Evolutionary conservation across 768 basidiomycete species (phyloP).

Genomic region (Termitomyces sp.): DNA sequence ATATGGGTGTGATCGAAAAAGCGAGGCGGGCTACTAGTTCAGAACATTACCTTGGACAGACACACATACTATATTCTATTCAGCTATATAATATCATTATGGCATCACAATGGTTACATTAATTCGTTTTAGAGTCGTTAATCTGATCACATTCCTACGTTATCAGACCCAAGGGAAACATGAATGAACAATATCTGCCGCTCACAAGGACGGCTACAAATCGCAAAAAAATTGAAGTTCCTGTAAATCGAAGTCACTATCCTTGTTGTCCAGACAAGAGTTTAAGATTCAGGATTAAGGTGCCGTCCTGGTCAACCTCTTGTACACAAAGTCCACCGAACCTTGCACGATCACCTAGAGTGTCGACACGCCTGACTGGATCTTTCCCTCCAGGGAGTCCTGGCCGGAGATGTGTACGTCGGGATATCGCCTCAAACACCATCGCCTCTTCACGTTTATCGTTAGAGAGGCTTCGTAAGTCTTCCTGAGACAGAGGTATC

Average conservation of each 20-base stretch:
- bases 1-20: conserved; percentile 63
- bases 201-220: neutral
- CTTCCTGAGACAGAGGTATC: neutral
- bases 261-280: neutral
- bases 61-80: neutral
- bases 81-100: neutral
- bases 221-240: neutral
- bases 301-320: neutral
- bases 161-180: neutral
- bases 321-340: conserved; percentile 2
- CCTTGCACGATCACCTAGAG: neutral
- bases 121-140: neutral
- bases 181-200: neutral
- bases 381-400: neutral
- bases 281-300: neutral
- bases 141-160: neutral
- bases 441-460: neutral
- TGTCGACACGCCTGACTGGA: neutral
- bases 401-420: neutral
- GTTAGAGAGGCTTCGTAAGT: neutral
- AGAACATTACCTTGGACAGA: too few species aligned
- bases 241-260: neutral
- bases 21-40: conserved; percentile 19
- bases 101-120: neutral
- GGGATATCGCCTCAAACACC: neutral